Conservation (phyloP, 1,139 yeast genomes). For the Pichia sp. region DNA sequence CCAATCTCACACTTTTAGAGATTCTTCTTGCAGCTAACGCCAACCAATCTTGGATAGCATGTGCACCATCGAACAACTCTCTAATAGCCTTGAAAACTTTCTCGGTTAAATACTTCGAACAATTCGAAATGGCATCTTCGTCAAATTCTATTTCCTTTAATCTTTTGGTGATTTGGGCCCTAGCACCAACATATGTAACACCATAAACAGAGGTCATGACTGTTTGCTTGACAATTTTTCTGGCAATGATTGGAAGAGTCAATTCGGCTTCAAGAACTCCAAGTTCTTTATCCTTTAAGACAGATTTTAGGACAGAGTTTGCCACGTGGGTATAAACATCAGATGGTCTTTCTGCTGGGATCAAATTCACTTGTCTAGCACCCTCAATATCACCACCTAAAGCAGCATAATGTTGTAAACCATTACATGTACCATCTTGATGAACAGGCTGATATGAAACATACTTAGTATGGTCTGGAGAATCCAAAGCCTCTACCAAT, state of each 20-base stretch:
- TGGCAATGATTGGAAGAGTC: slow-evolving; percentile 59
- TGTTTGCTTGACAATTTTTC: slow-evolving; percentile 93
- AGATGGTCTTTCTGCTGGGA: slow-evolving; percentile 79
- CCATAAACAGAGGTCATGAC: slow-evolving; percentile 99
- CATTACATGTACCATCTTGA: slow-evolving; percentile 98
- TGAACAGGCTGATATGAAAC: slow-evolving; percentile 86
- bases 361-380: slow-evolving; percentile 84
- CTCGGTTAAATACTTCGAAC: slow-evolving; percentile 65
- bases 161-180: slow-evolving; percentile 77
- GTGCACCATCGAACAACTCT: slow-evolving; percentile 87
- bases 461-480: slow-evolving; percentile 69
- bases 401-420: slow-evolving; percentile 96
- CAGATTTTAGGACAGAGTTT: slow-evolving; percentile 56
- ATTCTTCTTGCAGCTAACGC: slow-evolving; percentile 81
- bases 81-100: slow-evolving; percentile 83
- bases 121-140: slow-evolving; percentile 32
- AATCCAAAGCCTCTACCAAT: slow-evolving; percentile 61
- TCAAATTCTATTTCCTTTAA: slow-evolving; percentile 41
- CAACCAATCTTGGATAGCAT: slow-evolving; percentile 93
- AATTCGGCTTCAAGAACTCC: slow-evolving; percentile 47
- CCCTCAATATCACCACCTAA: slow-evolving; percentile 95
- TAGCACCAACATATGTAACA: slow-evolving; percentile 91
- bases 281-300: slow-evolving; percentile 52
- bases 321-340: slow-evolving; percentile 90
- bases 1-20: slow-evolving; percentile 71